Evolutionary conservation across 495 filamentous ascomycete genomes (phyloP), one percentile per base, ranked within the genome.

Genomic region (Xylaria palmicola): DNA sequence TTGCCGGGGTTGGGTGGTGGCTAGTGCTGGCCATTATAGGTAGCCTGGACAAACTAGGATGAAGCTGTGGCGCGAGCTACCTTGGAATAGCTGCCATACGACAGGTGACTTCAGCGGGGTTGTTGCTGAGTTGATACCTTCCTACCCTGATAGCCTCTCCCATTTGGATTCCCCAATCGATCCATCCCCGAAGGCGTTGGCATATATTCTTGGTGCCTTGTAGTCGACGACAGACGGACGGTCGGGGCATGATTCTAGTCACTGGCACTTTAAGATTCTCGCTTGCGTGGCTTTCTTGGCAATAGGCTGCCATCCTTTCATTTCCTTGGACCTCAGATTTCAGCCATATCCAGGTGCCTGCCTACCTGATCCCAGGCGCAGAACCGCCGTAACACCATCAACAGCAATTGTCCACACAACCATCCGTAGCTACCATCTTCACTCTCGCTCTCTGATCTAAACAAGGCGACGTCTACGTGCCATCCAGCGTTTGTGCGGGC

Each of bases 11-110:
- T n/a, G n/a, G n/a, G n/a, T n/a, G n/a, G n/a, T n/a, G n/a, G n/a
- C n/a, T n/a, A n/a, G n/a, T n/a, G n/a, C n/a, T n/a, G n/a, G n/a
- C n/a, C n/a, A n/a, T n/a, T n/a, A n/a, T n/a, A n/a, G n/a, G n/a
- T n/a, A n/a, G 48, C 27, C 48, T 51, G 17, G 48, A 41, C 43
- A 26, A 0, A 20, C 41, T 45, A 19, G 17, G 15, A 12, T 51
- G 44, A 5, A 34, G 53, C 39, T 56, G 68, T 71, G 68, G 68
- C 68, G 63, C 56, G 66, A 71, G 68, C 68, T 70, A 20, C 43
- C 36, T 44, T 9, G 15, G 24, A n/a, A 40, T 39, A 24, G 44
- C 22, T 3, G 32, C 6, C 13, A 6, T 10, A 27, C 19, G 36
- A 22, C 12, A n/a, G 39, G 60, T 64, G 60, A 66, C 58, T 59